These are phyloP conservation scores for Colletotrichum lupini DNA, from an alignment of 2,329 filamentous ascomycete genomes.

Conservation along the genomic window DNA sequence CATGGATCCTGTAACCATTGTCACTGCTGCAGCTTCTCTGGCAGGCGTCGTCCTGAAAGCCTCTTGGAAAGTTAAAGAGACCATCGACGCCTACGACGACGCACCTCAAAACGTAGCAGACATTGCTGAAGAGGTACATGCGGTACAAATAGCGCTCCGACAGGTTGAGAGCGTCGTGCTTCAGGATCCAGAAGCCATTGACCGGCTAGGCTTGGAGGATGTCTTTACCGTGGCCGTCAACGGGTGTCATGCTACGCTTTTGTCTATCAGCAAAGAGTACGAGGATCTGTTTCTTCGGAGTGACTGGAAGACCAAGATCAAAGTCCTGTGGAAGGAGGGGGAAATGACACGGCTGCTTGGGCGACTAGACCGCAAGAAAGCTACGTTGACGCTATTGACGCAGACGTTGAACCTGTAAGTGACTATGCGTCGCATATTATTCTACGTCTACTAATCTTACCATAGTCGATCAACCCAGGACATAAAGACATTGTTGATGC, in stretches of 20 bases:
- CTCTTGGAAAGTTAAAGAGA: constrained; percentile 31
- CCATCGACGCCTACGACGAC: constrained; percentile 16
- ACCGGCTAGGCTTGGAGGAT: constrained; percentile 22
- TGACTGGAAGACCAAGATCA: constrained; percentile 22
- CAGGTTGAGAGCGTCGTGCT: constrained; percentile 29
- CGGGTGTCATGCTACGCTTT: constrained; percentile 29
- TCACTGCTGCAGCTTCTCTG: constrained; percentile 28
- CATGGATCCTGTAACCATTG: constrained; percentile 44
- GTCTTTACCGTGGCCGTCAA: constrained; percentile 29
- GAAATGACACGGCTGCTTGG: constrained; percentile 25
- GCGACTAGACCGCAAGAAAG: constrained; percentile 29
- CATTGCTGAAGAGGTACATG: constrained; percentile 30
- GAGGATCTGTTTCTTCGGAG: constrained; percentile 18
- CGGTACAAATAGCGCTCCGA: constrained; percentile 24
- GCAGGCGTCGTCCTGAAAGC: constrained; percentile 25
- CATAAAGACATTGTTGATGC: constrained; percentile 13
- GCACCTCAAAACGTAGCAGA: constrained; percentile 26
- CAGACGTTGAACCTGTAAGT: constrained; percentile 29
- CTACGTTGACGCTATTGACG: constrained; percentile 25
- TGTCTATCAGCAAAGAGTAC: constrained; percentile 27
- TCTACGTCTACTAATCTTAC: neutral
- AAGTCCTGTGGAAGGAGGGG: constrained; percentile 27
- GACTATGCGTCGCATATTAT: no score
- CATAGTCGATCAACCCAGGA: constrained; percentile 27
- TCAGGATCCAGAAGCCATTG: constrained; percentile 21